Conservation (phyloP, 495 filamentous ascomycete genomes). For the Aspergillus cavernicola region DNA sequence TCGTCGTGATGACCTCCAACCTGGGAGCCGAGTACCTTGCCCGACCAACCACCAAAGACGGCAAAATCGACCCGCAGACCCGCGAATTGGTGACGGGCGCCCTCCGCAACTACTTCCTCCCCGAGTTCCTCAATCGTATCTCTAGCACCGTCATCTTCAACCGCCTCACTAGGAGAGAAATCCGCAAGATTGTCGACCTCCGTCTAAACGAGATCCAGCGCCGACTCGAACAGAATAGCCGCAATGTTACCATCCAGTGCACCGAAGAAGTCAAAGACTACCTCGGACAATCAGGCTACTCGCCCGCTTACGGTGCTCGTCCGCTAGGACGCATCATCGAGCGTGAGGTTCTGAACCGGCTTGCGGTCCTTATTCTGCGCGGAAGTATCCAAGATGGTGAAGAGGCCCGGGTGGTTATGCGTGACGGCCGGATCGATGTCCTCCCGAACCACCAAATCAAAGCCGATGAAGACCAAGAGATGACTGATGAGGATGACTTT, state of each 20-base stretch:
- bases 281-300: conserved; percentile 83
- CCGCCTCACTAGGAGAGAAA: conserved; percentile 81
- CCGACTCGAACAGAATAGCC: conserved; percentile 71
- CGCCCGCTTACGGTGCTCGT: conserved; percentile 87
- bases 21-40: conserved; percentile 91
- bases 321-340: conserved; percentile 87
- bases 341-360: conserved; percentile 88
- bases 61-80: conserved; percentile 82
- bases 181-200: conserved; percentile 92
- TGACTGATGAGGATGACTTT: conserved; percentile 59
- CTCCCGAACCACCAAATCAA: conserved; percentile 75
- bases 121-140: conserved; percentile 98
- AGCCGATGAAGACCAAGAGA: conserved; percentile 66
- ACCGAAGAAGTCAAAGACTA: conserved; percentile 84
- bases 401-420: conserved; percentile 69
- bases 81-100: conserved; percentile 83
- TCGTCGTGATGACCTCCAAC: conserved; percentile 99
- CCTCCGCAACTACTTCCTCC: conserved; percentile 91
- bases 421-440: conserved; percentile 71
- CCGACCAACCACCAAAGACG: conserved; percentile 69
- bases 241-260: conserved; percentile 75
- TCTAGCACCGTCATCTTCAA: conserved; percentile 97
- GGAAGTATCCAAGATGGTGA: conserved; percentile 85
- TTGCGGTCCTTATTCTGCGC: conserved; percentile 85
- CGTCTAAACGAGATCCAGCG: conserved; percentile 87